Conservation (phyloP, 1,284 basidiomycete genomes). For the Sporisorium iseilematis-ciliati region DNA sequence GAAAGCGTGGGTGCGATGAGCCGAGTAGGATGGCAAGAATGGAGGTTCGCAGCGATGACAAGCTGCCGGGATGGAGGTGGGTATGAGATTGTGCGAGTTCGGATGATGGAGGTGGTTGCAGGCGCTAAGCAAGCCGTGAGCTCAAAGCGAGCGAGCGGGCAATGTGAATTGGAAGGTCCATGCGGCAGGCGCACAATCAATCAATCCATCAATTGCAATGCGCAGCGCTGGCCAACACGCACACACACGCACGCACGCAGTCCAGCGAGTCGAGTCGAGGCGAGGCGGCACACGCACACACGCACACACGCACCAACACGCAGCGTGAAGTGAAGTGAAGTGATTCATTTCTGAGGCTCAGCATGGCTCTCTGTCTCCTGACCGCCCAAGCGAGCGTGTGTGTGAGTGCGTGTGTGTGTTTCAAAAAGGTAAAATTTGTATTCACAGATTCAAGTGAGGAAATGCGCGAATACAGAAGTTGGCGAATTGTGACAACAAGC, state of each 20-base stretch:
- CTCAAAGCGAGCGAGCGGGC: constrained; percentile 8
- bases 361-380: too few species aligned
- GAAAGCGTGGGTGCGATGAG: not conserved
- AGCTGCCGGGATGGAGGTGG: constrained; percentile 2
- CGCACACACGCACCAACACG: constrained; percentile 2
- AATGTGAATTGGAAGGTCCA: constrained; percentile 28
- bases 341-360: too few species aligned
- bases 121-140: constrained; percentile 8
- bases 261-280: not conserved
- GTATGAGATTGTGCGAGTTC: constrained; percentile 18
- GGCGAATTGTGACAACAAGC: not conserved
- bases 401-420: constrained; percentile 6
- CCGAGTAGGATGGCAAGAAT: not conserved
- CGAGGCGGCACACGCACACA: not conserved
- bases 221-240: constrained; percentile 7
- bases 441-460: not conserved
- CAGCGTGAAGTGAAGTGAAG: not conserved
- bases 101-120: constrained; percentile 23
- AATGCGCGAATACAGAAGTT: not conserved
- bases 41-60: constrained; percentile 13
- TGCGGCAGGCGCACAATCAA: too few species aligned
- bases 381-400: too few species aligned
- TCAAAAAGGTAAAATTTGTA: constrained; percentile 1
- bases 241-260: constrained; percentile 5
- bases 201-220: constrained; percentile 6